Conservation (phyloP, 1,284 basidiomycete genomes). For the Fomitopsis betulina region DNA sequence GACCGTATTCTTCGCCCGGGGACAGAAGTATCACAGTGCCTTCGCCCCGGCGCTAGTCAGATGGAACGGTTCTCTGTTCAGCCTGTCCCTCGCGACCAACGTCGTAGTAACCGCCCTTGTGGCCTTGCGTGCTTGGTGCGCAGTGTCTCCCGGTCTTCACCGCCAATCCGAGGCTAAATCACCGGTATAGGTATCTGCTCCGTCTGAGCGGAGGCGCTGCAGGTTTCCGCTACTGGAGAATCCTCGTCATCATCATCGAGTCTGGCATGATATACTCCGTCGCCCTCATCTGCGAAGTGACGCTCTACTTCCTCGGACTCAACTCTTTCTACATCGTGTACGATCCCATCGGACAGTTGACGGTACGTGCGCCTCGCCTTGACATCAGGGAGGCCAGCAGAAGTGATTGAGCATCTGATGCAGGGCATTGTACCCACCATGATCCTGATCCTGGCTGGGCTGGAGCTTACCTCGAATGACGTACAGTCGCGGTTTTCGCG, state of each 20-base stretch:
- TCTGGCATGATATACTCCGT: constrained; percentile 36
- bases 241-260: constrained; percentile 35
- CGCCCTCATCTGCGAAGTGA: constrained; percentile 34
- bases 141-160: neutral
- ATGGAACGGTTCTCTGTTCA: constrained; percentile 37
- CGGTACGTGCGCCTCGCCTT: constrained; percentile 19
- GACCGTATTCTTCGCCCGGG: constrained; percentile 30
- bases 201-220: constrained; percentile 15
- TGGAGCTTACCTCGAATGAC: constrained; percentile 8
- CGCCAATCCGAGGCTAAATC: neutral
- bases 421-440: constrained; percentile 12
- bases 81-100: constrained; percentile 35
- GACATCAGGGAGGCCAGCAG: neutral
- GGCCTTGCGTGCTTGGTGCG: constrained; percentile 32
- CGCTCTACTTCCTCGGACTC: constrained; percentile 32
- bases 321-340: constrained; percentile 39
- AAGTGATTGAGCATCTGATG: neutral
- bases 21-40: constrained; percentile 29
- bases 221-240: constrained; percentile 28
- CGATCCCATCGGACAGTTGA: constrained; percentile 36
- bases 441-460: constrained; percentile 10
- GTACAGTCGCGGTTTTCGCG: constrained; percentile 9
- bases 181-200: constrained; percentile 24
- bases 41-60: constrained; percentile 25
- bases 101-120: constrained; percentile 32